Base-by-base conservation (phyloP, 805 yeast species). In the Brettanomyces naardenensis region DNA sequence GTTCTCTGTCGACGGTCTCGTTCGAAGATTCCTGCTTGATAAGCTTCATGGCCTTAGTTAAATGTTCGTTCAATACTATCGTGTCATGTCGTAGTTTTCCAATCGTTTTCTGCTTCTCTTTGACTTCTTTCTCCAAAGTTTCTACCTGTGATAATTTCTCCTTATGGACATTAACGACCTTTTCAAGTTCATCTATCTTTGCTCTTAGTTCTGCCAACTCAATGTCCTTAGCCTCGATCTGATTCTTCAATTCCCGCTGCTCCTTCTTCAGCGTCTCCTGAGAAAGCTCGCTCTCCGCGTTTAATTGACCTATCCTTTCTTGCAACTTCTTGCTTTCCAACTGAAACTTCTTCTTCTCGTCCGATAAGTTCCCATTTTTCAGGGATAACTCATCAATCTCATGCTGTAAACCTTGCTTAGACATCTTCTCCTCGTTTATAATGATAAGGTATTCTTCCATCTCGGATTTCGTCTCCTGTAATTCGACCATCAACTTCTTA, bases 11-110 rank as follows among this genome's bases (percentile, higher is more conserved):
- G 2, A 90, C 87, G 6, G 80, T 71, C 35, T 80, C 84, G 6
- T 87, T 75, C 28, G 78, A 76, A 29, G 84, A 75, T 37, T 80
- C 83, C 53, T 80, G 80, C 50, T 88, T 86, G 42, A 92, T 72
- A 70, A 90, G 68, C 19, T 86, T 76, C 44, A 90, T 63, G 1
- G 97, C 95, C 52, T 92, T 90, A n/a, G 95, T 88, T 38, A 92
- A 64, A 61, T 92, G 97, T 54, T 92, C 98, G 56, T 92, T 92
- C 41, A 90, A 64, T 19, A 86, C 85, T 7, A 92, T 90, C 2
- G 95, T 90, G 58, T 92, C 98, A 57, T 90, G 97, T 37, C 97
- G 75, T 35, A 92, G 69, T 55, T 90, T 92, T 2, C 97, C 97
- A 36, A 92, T 76, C 36, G 79, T 72, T 25, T 89, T 63, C 41